Evolutionary conservation across 129 eudicot genomes (phyloP), one percentile per base, ranked within the genome.

Genomic region (Heracleum sosnowskyi): DNA sequence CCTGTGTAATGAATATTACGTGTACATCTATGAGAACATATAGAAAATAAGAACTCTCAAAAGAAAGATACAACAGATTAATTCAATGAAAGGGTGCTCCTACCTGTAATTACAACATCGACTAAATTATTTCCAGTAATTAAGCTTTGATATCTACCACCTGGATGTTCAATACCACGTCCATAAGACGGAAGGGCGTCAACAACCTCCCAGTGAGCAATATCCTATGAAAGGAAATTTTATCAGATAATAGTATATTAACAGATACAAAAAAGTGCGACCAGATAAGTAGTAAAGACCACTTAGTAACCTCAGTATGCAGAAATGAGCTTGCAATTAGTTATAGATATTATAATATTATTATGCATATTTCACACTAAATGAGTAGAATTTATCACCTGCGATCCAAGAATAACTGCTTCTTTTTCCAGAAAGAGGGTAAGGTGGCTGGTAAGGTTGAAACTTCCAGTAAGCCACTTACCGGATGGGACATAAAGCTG

Each of bases 21-120:
- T 29, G 63, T 42, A 76, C 11, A 46, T 33, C 26, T 51, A 51
- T 42, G 33, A 70, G 0, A 41, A 24, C n/a, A 77, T 64, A 64
- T 11, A 66, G 39, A 12, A 13, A 3, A 13, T 26, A n/a, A 53
- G 28, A 62, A 66, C 10, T 34, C 76, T 39, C 31, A 24, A 72
- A n/a, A n/a, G 34, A 44, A 40, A n/a, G 6, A 44, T 24, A 71
- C 16, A 72, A 41, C 44, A 24, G 24, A 66, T 75, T 20, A 76
- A 36, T 17, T 33, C 28, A 78, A 42, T 22, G 33, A 55, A 62
- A n/a, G 70, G 51, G 80, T 76, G 49, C 68, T 20, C 74, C 1
- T 86, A 78, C 97, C 97, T 88, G 97, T 89, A 39, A 92, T 88
- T 71, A 89, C 97, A 51, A 92, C 97, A 79, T 92, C 97, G 10